Evolutionary conservation across 2,329 filamentous ascomycete genomes (phyloP), one percentile per base, ranked within the genome.

Genomic region (Lizonia empirigonia): DNA sequence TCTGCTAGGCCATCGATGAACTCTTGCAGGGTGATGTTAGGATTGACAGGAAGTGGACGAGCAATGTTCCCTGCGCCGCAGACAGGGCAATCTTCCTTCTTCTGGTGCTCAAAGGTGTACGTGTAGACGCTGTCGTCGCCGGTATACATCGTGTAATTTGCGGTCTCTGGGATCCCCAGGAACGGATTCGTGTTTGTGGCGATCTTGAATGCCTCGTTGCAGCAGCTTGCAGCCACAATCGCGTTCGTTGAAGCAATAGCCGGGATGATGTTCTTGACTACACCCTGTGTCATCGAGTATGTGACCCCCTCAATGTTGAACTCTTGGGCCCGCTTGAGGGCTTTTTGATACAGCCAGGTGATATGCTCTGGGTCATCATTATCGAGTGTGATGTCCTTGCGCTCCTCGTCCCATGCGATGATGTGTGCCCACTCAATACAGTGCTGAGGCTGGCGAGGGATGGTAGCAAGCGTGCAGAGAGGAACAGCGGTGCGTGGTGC

Each of bases 401-500:
- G 76, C 65, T 81, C 75, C 64, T 80, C 84, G 56, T 96, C 91
- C 94, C 94, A 99, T 32, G 94, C 94, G 57, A 99, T 97, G 68
- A 97, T 88, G 72, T 97, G 93, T 0, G 94, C 95, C 94, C 94
- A 99, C 76, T 99, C 94, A 67, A 99, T 90, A 72, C 94, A 99
- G 76, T 99, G 94, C 72, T 97, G 92, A 1, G 94, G 94, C 70
- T 99, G 94, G 12, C 94, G 89, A 8, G 94, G 94, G 61, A 99
- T 97, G 15, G 91, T 95, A 13, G 94, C 94, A 50, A 99, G 86
- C 3, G 94, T 99, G 74, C 94, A 99, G 22, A 99, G 87, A 1
- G 94, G 94, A 0, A 99, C 93, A 12, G 94, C 91, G n/a, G 91
- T 90, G 44, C 93, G 85, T n/a, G 94, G 95, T 0, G 94, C 93